phyloP scores from a whole-genome alignment of 1,139 yeast genomes.

The Ashbya aceris region DNA sequence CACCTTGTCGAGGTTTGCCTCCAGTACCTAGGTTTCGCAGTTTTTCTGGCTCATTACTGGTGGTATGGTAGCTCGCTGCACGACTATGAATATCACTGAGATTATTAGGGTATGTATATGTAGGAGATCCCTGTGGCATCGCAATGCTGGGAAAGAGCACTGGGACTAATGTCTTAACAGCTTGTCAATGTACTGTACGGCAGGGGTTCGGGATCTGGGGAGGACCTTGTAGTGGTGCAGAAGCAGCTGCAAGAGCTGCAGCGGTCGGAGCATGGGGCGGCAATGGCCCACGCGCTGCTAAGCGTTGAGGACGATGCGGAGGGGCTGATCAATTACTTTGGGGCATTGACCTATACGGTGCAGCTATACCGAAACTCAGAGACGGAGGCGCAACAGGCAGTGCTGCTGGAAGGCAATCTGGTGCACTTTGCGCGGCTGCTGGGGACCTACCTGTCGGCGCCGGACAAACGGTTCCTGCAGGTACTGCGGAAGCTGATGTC shows the following conservation, averaged over 20 bases:
- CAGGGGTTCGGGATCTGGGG: constrained; percentile 23
- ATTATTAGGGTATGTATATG: not conserved
- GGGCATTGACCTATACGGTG: constrained; percentile 62
- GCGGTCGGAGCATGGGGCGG: constrained; percentile 41
- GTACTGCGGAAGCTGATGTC: constrained; percentile 42
- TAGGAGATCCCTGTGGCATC: no score
- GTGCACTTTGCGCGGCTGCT: constrained; percentile 19
- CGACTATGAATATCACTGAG: not conserved
- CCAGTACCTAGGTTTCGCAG: no score
- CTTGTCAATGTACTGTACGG: constrained; percentile 26
- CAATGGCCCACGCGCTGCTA: constrained; percentile 43
- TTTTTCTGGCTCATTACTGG: no score
- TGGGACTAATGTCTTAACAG: constrained; percentile 3
- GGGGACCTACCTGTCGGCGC: constrained; percentile 12
- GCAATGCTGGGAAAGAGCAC: no score
- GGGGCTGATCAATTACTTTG: constrained; percentile 53
- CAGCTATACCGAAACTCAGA: constrained; percentile 34
- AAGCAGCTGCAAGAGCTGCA: constrained; percentile 46
- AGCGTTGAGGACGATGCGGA: constrained; percentile 28
- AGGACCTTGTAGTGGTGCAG: constrained; percentile 40
- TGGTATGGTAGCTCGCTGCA: not conserved
- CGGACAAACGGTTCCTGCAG: constrained; percentile 20
- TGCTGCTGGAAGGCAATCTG: constrained; percentile 22
- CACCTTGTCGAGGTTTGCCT: no score
- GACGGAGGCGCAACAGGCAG: constrained; percentile 17